Evolutionary conservation across 306 rosid genomes (phyloP), one percentile per base, ranked within the genome.

Genomic region (Quercus rubra): DNA sequence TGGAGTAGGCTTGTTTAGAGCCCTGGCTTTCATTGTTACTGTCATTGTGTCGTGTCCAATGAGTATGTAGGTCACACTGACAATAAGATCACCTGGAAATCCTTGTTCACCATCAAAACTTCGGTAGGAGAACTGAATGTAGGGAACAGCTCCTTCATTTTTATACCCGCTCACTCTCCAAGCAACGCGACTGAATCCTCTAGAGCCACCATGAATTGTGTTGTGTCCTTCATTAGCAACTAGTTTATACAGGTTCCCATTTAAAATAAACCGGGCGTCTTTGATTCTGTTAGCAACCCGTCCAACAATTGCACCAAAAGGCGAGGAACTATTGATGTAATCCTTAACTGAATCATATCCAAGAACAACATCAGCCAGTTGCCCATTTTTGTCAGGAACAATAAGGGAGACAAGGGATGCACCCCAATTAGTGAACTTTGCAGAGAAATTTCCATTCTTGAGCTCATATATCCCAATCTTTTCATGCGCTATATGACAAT

Each of bases 81-180:
- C 88, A 21, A 79, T 6, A 6, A 94, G 83, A 74, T 94, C 96
- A 46, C 98, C 97, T 5, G 98, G 98, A 77, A 92, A 94, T 74
- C 98, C 98, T 92, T 93, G 58, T 85, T 93, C 97, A 2, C 98
- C 98, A 71, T 93, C 92, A 59, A 70, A 64, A 62, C 98, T 93
- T 68, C 77, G 91, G 79, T 91, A 89, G 66, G 80, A 73, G 77
- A 93, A 93, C 30, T 86, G 88, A 79, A 93, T 86, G 55, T 73
- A 55, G 41, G 98, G 97, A 74, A 25, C 73, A 5, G 55, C 41
- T 19, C 90, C 93, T 43, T 74, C 61, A 20, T 58, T 91, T 9
- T 82, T 73, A 68, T 92, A 85, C 78, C 55, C 85, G 23, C 74
- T 74, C 27, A 94, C 92, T 19, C 83, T 85, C 98, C 98, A 94